Percentiles rank a stretch among this genome's conserved stretches.
These are phyloP conservation scores for Thelonectria blattea DNA, from an alignment of 2,329 filamentous ascomycete species.

Conservation along the genomic window DNA sequence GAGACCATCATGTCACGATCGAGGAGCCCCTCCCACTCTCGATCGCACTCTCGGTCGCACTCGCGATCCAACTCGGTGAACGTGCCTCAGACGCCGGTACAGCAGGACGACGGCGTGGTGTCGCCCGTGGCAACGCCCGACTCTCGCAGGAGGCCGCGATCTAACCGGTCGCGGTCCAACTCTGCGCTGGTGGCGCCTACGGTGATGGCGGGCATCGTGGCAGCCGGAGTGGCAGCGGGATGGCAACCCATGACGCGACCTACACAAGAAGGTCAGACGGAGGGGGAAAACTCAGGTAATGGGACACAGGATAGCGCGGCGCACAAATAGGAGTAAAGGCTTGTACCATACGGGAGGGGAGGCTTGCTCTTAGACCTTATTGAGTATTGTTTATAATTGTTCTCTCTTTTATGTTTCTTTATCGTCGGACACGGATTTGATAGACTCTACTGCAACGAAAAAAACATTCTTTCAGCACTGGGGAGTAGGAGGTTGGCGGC, in stretches of 20 bases:
- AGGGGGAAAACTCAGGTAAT: conserved; percentile 25
- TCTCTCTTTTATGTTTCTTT: conserved; percentile 14
- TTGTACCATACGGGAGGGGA: conserved; percentile 26
- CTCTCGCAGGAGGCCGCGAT: conserved; percentile 69
- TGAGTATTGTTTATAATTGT: conserved; percentile 22
- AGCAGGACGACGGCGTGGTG: conserved; percentile 56
- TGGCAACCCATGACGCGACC: conserved; percentile 69
- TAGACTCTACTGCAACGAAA: background rate
- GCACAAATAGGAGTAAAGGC: conserved; percentile 37
- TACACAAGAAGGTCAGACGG: conserved; percentile 31
- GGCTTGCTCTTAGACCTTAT: conserved; percentile 19
- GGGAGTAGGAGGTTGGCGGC: too few relatives aligned
- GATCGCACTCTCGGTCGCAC: conserved; percentile 61
- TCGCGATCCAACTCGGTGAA: conserved; percentile 68
- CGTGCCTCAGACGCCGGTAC: conserved; percentile 67
- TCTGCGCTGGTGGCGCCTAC: conserved; percentile 76
- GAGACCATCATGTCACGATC: conserved; percentile 69
- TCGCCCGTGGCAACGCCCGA: conserved; percentile 62
- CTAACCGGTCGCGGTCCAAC: conserved; percentile 68
- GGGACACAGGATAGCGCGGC: conserved; percentile 30
- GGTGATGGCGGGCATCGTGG: conserved; percentile 84
- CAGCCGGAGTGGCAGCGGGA: conserved; percentile 75
- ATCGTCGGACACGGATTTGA: conserved; percentile 26
- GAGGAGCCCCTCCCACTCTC: conserved; percentile 67
- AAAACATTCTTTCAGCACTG: background rate